Conservation (phyloP, 2,329 filamentous ascomycete species). For the Colletotrichum cordylinicola region DNA sequence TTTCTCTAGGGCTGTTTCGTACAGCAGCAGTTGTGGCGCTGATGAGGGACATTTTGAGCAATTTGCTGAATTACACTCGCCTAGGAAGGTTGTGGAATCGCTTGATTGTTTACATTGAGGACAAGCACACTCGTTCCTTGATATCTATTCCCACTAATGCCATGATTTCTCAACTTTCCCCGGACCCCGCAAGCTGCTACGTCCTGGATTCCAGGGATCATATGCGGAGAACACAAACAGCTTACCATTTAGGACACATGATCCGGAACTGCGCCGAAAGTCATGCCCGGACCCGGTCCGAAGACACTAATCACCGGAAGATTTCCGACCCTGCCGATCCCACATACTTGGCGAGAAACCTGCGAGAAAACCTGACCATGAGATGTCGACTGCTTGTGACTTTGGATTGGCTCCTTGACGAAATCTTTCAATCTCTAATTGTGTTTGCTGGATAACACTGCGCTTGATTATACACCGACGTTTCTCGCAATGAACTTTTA, state of each 20-base stretch:
- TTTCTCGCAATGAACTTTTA: conserved; percentile 39
- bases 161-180: background rate
- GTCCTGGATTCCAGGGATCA: background rate
- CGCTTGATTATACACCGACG: background rate
- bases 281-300: background rate
- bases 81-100: background rate
- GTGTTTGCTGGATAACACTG: background rate
- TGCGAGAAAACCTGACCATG: background rate
- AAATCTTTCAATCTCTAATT: background rate
- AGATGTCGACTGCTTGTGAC: background rate
- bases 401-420: background rate
- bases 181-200: background rate
- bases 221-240: background rate
- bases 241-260: background rate
- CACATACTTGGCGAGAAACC: background rate
- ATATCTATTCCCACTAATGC: background rate
- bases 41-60: conserved; percentile 24
- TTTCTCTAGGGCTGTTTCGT: conserved; percentile 29
- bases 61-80: background rate
- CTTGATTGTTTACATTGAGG: no score
- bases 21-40: conserved; percentile 30
- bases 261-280: background rate
- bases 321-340: background rate
- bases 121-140: background rate
- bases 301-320: background rate